Conservation (phyloP, 257 asterid species). For the Solanum chiquidenum region DNA sequence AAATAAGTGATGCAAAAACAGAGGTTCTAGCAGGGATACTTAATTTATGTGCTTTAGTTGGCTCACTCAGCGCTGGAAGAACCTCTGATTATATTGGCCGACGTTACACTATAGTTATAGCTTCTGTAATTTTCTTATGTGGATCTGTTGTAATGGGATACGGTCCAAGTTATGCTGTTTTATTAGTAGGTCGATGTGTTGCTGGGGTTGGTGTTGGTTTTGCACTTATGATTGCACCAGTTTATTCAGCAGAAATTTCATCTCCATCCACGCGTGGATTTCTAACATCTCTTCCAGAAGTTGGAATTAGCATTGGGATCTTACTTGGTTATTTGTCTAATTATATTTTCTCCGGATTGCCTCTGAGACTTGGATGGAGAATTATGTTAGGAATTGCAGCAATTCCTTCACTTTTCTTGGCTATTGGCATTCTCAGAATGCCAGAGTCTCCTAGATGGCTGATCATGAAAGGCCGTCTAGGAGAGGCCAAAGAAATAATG, state of each 20-base stretch:
- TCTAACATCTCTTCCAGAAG: conserved; percentile 53
- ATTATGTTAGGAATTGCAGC: conserved; percentile 73
- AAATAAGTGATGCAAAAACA: conserved; percentile 30
- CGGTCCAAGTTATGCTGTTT: conserved; percentile 41
- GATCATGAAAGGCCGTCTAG: conserved; percentile 38
- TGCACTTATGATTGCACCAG: conserved; percentile 86
- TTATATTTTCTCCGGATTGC: conserved; percentile 21
- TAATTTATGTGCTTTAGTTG: conserved; percentile 56
- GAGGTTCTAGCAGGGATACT: conserved; percentile 62
- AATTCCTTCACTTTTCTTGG: conserved; percentile 44
- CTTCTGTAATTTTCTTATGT: conserved; percentile 47
- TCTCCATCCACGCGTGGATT: conserved; percentile 57
- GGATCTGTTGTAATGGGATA: conserved; percentile 71
- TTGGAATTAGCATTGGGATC: conserved; percentile 58
- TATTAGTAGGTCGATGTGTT: conserved; percentile 40
- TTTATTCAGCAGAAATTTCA: conserved; percentile 67
- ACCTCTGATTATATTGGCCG: conserved; percentile 63
- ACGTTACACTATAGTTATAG: conserved; percentile 40
- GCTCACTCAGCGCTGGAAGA: conserved; percentile 62
- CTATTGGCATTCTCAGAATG: conserved; percentile 42
- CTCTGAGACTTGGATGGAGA: conserved; percentile 49
- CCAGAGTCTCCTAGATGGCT: conserved; percentile 90
- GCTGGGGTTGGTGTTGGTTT: conserved; percentile 83
- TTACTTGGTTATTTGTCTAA: conserved; percentile 59
- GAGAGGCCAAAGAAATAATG: conserved; percentile 43